Base-by-base conservation (phyloP, 345 rosid genomes). In the Hibiscus mutabilis region DNA sequence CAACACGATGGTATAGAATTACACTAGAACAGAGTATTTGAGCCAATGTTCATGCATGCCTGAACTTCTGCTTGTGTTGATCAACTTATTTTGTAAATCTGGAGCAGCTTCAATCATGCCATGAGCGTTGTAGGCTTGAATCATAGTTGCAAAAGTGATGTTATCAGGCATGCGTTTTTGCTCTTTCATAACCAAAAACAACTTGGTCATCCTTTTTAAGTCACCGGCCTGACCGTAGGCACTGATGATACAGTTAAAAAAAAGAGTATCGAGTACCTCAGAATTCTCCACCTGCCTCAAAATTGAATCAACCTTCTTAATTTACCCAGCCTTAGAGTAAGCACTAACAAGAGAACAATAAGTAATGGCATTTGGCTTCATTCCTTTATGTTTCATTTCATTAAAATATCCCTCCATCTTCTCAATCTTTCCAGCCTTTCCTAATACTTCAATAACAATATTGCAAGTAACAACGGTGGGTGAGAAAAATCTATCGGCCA, bases 241-340 rank as follows among this genome's bases (percentile, higher is more conserved):
- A 77, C 78, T 82, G 79, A 93, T 88, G 75, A 87, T 77, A 74
- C 96, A 86, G 60, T 93, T 93, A 72, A 89, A 89, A 77, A 91
- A 91, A 0, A 87, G 82, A 10, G 97, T 87, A 85, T 93, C 98
- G 24, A 89, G 76, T 60, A 78, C 70, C 53, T 91, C 94, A 1
- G 96, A 86, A 81, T 89, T 91, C 82, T 83, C 88, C 52, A 88
- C 88, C 27, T 93, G 97, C 77, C 90, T 88, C 71, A 83, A 80
- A 75, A 86, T 79, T 1, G 94, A 89, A 79, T 88, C 94, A 68
- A 89, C 87, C 80, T 84, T 89, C 74, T 29, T 68, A 2, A 80
- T 75, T 53, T 79, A 80, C 68, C 97, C 87, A 22, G 85, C 87
- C 87, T 81, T 82, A 68, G 85, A 72, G 72, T 88, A 88, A 33